Conservation (phyloP, 2,329 filamentous ascomycete species). For the Lecanicillium sp. region DNA sequence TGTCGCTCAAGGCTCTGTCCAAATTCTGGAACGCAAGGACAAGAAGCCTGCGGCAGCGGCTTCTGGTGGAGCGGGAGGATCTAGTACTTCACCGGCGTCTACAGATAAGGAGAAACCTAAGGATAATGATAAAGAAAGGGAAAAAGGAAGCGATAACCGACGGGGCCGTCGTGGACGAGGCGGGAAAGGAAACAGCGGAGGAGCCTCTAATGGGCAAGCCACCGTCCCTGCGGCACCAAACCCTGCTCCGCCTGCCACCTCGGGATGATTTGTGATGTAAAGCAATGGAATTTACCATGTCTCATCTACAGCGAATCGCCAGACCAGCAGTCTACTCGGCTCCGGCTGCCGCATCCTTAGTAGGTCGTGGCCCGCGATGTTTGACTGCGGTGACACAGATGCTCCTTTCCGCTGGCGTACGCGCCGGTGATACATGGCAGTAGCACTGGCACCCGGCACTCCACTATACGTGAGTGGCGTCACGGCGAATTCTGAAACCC, state of each 20-base stretch:
- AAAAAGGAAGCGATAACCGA: constrained; percentile 24
- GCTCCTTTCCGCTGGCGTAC: too few species aligned
- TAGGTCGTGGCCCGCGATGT: too few species aligned
- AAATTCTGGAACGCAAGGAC: constrained; percentile 78
- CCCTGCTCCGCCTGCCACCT: not conserved
- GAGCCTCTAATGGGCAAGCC: constrained; percentile 10
- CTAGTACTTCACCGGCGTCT: constrained; percentile 7
- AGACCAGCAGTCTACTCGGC: not conserved
- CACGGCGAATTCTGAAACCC: too few species aligned
- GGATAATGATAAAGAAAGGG: constrained; percentile 18
- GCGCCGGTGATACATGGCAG: too few species aligned
- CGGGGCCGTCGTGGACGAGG: constrained; percentile 29
- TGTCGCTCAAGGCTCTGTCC: constrained; percentile 79
- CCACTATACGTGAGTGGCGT: too few species aligned
- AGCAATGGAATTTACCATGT: not conserved
- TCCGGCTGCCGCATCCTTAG: not conserved
- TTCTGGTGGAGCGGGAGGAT: constrained; percentile 3
- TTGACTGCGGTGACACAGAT: too few species aligned
- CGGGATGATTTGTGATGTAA: constrained; percentile 14
- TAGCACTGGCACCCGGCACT: too few species aligned
- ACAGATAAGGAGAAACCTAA: constrained; percentile 17
- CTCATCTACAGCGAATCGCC: not conserved
- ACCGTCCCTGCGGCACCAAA: not conserved
- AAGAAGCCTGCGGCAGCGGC: constrained; percentile 31
- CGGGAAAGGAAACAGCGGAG: constrained; percentile 19